phyloP scores from a whole-genome alignment of 2,329 filamentous ascomycete genomes.

The Aspergillus pseudonomiae region DNA sequence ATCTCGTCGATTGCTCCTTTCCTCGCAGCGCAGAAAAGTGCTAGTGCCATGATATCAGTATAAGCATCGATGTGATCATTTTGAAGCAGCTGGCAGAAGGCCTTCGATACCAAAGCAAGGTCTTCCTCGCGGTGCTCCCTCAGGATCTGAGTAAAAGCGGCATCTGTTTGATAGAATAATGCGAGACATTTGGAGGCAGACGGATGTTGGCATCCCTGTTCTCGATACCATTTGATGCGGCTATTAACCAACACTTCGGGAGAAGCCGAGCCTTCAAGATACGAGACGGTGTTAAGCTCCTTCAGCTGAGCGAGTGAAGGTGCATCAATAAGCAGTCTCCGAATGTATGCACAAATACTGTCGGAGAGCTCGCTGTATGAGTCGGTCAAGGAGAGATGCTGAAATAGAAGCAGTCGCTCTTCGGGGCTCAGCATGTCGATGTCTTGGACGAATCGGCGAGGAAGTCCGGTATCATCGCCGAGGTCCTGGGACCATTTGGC shows the following conservation, averaged over 20 bases:
- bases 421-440: conserved; percentile 47
- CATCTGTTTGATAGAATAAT: conserved; percentile 44
- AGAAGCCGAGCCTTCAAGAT: conserved; percentile 44
- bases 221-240: conserved; percentile 47
- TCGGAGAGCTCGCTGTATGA: conserved; percentile 30
- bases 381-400: conserved; percentile 38
- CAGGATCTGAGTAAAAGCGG: conserved; percentile 31
- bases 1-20: conserved; percentile 64
- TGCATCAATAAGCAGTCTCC: conserved; percentile 39
- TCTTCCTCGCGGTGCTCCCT: conserved; percentile 33
- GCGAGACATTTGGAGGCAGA: conserved; percentile 35
- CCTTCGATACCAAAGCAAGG: conserved; percentile 42
- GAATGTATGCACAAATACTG: conserved; percentile 37
- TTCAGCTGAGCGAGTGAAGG: conserved; percentile 45
- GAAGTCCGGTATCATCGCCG: conserved; percentile 32
- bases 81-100: conserved; percentile 38
- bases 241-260: conserved; percentile 40
- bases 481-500: conserved; percentile 39
- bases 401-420: conserved; percentile 44
- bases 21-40: conserved; percentile 60
- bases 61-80: conserved; percentile 46
- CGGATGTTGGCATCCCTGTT: conserved; percentile 42
- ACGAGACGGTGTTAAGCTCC: conserved; percentile 42
- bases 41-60: conserved; percentile 59
- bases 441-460: conserved; percentile 46